These are phyloP conservation scores for Triangularia setosa DNA, from an alignment of 2,329 filamentous ascomycete genomes.

Conservation along the genomic window DNA sequence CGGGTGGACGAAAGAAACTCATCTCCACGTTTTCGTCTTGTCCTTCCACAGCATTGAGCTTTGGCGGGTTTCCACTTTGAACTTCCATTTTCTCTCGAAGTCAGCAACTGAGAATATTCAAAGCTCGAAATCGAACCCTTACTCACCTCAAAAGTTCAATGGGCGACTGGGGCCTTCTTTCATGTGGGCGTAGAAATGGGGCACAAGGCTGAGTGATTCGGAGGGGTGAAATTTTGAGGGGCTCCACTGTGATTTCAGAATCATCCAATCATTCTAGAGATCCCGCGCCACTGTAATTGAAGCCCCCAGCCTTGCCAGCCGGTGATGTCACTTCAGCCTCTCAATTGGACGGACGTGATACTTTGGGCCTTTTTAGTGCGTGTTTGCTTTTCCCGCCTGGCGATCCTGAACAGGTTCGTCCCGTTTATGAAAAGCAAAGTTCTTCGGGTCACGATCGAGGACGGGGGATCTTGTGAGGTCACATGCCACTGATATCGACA, in stretches of 20 bases:
- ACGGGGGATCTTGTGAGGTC: not conserved
- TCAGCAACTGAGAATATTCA: not conserved
- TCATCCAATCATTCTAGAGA: not conserved
- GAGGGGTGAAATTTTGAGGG: not conserved
- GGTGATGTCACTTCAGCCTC: not conserved
- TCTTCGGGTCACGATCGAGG: not conserved
- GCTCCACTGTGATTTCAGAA: not conserved
- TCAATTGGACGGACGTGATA: not conserved
- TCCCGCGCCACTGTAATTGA: not conserved
- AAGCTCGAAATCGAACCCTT: not conserved
- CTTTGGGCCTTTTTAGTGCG: not conserved
- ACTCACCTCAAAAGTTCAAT: not conserved
- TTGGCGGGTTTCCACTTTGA: not conserved
- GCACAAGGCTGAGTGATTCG: not conserved
- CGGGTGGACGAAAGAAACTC: slow-evolving; percentile 66
- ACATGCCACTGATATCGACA: not conserved
- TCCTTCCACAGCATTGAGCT: not conserved
- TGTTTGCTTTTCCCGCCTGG: not conserved
- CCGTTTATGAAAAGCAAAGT: not conserved
- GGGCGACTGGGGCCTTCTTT: not conserved
- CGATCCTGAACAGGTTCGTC: not conserved
- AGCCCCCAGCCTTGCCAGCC: not conserved
- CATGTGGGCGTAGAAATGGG: not conserved
- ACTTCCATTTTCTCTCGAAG: slow-evolving; percentile 8
- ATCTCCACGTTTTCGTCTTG: slow-evolving; percentile 41